Percentiles rank a stretch among this genome's conserved stretches.
Conservation (phyloP, 352 stramenopile species). For the Thraustochytrium sp. region DNA sequence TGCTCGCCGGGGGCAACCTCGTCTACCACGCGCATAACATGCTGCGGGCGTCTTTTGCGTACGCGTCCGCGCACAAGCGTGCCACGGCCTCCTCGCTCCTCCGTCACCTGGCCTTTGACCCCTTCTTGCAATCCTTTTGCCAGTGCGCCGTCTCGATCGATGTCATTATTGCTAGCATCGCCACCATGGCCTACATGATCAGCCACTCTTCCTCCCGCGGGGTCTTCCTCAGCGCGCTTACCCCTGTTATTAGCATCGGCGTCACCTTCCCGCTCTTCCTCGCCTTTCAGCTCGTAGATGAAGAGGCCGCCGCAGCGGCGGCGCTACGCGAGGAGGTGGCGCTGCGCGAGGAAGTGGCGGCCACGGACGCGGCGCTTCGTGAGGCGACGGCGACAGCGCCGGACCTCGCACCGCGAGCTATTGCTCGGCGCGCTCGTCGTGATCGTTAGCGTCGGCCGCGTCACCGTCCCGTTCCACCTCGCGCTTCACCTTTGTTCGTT, state of each 20-base stretch:
- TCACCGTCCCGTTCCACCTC: too few species aligned
- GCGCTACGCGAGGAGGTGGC: background rate
- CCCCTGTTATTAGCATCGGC: background rate
- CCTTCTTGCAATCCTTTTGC: background rate
- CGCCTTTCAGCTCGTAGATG: background rate
- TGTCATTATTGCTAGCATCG: background rate
- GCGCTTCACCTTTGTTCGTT: too few species aligned
- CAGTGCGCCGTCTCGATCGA: background rate
- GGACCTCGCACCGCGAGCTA: background rate
- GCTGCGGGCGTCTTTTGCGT: background rate
- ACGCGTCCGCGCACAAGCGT: background rate
- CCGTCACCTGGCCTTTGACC: background rate
- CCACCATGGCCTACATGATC: background rate
- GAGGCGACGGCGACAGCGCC: too few species aligned
- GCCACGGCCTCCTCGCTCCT: background rate
- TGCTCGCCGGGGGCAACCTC: background rate
- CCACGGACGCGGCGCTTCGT: too few species aligned
- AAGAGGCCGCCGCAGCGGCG: background rate
- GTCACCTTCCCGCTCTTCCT: slow-evolving; percentile 22
- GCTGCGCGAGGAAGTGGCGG: background rate
- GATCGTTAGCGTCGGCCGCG: too few species aligned
- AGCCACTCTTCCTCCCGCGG: background rate
- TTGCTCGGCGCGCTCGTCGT: too few species aligned
- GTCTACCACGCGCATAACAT: background rate
- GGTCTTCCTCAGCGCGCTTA: background rate